Conservation (phyloP, 1,284 basidiomycete species). For the Trichosporon faecale region DNA sequence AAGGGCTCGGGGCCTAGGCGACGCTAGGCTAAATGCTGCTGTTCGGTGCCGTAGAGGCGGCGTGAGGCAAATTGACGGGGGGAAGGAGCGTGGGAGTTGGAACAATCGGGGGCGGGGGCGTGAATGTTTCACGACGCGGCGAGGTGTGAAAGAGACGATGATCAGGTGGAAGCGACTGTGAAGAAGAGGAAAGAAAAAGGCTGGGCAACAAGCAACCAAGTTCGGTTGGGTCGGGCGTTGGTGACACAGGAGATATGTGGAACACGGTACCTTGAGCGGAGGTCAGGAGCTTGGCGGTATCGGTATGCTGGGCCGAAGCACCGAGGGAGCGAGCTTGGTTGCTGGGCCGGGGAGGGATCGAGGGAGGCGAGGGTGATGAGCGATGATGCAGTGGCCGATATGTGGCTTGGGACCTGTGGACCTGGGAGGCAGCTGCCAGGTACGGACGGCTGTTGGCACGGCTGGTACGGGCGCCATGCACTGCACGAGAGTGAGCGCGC, state of each 20-base stretch:
- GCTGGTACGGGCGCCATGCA: not conserved
- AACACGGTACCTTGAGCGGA: not conserved
- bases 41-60: not conserved
- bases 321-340: not conserved
- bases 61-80: not conserved
- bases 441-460: not conserved
- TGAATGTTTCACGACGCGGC: not conserved
- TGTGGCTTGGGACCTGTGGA: constrained; percentile 1
- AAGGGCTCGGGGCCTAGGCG: not conserved
- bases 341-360: not conserved
- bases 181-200: not conserved
- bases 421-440: not conserved
- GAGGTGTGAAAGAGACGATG: not conserved
- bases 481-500: not conserved
- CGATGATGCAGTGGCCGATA: not conserved
- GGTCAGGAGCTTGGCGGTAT: not conserved
- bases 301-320: not conserved
- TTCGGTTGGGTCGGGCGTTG: not conserved
- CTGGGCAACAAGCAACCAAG: not conserved
- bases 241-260: not conserved
- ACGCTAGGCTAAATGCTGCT: not conserved
- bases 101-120: not conserved
- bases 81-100: constrained; percentile 1
- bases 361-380: not conserved
- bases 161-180: not conserved